Conservation (phyloP, 345 rosid species). For the Durio zibethinus region DNA sequence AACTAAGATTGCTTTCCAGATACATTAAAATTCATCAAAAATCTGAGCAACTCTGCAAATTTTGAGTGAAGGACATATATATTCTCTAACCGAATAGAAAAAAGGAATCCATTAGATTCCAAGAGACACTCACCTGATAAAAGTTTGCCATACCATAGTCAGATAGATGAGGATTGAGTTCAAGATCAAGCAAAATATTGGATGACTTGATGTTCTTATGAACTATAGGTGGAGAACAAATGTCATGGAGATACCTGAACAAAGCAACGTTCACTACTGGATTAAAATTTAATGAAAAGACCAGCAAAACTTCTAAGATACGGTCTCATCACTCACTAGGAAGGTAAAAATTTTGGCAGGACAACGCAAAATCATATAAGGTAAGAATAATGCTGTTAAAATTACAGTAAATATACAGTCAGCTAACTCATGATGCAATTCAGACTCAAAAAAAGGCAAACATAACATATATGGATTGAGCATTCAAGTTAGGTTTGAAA, state of each 20-base stretch:
- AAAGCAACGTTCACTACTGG: slow-evolving; percentile 5
- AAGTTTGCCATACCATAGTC: slow-evolving; percentile 83
- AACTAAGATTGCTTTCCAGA: background rate
- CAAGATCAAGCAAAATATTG: slow-evolving; percentile 81
- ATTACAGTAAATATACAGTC: background rate
- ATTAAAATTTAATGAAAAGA: background rate
- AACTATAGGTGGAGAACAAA: slow-evolving; percentile 74
- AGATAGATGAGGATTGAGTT: slow-evolving; percentile 72
- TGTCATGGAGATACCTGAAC: slow-evolving; percentile 88
- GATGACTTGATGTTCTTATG: slow-evolving; percentile 97
- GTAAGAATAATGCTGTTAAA: background rate
- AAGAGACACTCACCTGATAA: slow-evolving; percentile 47
- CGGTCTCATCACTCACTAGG: background rate
- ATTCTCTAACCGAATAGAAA: background rate
- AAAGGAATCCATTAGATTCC: background rate
- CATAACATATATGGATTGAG: background rate
- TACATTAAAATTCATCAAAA: background rate
- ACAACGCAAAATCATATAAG: background rate
- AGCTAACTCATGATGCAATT: background rate
- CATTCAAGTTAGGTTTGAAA: background rate
- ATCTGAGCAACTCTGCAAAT: no score
- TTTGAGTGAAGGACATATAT: background rate
- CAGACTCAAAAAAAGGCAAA: background rate
- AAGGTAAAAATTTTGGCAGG: background rate
- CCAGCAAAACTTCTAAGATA: background rate